Evolutionary conservation across 2,329 filamentous ascomycete species (phyloP), one percentile per base, ranked within the genome.

Genomic region (Clonostachys chloroleuca): DNA sequence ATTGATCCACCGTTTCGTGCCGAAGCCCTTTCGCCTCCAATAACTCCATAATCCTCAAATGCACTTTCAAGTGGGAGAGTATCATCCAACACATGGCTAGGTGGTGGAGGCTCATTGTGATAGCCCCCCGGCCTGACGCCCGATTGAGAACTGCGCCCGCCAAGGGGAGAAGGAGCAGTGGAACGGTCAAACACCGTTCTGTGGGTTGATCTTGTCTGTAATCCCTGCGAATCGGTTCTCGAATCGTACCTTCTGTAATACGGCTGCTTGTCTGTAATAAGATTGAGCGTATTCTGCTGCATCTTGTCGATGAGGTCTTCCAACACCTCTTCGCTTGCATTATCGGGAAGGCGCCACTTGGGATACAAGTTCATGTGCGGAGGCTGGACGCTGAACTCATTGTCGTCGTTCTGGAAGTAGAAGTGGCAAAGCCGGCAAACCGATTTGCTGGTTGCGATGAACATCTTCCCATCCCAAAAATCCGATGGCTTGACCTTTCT

Each of bases 231-330:
- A 14, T 48, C 42, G 2, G 50, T 52, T n/a, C 39, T 20, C 13
- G 48, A 52, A 20, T 52, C 48, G 17, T 52, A 39, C 12, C 39
- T 17, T 37, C 35, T 52, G 2, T 40, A 43, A 6, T 12, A 12
- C 2, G 41, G 34, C 9, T 49, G 35, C 49, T 55, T 61, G 18
- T 60, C 49, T 10, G 45, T 45, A 34, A 64, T 37, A 8, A 55
- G 56, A 18, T 45, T 44, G 24, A 51, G 53, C 3, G 55, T 49
- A 9, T 62, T 71, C 20, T 69, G 67, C 34, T 58, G 51, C 59
- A 81, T 62, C 44, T 78, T 45, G 14, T 77, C 69, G 48, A 52
- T 46, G 43, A 65, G 56, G 13, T 55, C 44, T 9, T 52, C 43
- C 35, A 53, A 35, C 24, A 56, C 24, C n/a, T 44, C 46, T 34